Evolutionary conservation across 2,329 filamentous ascomycete genomes (phyloP).

Genomic region (Metarhizium guizhouense): DNA sequence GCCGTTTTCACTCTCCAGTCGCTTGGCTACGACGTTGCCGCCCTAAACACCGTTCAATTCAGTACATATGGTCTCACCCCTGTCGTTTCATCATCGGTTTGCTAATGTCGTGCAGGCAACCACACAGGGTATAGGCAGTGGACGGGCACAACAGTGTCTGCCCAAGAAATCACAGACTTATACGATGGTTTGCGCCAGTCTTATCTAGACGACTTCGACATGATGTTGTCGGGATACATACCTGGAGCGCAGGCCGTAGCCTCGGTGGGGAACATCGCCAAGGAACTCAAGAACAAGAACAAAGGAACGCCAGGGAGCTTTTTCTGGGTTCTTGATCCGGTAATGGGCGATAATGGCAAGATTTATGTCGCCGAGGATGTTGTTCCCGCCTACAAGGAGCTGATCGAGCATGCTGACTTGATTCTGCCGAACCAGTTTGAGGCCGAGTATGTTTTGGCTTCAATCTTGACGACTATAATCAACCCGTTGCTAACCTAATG

Average conservation of each 20-base stretch:
- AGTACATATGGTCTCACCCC: conserved; percentile 48
- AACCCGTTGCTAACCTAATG: conserved; percentile 3
- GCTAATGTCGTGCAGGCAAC: conserved; percentile 48
- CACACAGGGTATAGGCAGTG: conserved; percentile 88
- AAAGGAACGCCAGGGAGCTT: conserved; percentile 61
- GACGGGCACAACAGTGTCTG: conserved; percentile 74
- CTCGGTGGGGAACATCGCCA: conserved; percentile 74
- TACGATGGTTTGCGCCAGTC: conserved; percentile 79
- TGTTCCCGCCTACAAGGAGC: conserved; percentile 77
- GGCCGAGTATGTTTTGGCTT: conserved; percentile 60
- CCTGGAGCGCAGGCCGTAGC: conserved; percentile 78
- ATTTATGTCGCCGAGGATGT: conserved; percentile 89
- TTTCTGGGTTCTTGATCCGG: conserved; percentile 96
- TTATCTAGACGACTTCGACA: conserved; percentile 80
- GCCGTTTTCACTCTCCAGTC: conserved; percentile 91
- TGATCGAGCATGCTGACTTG: conserved; percentile 75
- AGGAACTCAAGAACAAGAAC: conserved; percentile 64
- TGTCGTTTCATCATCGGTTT: conserved; percentile 6
- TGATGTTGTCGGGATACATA: conserved; percentile 91
- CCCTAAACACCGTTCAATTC: conserved; percentile 94
- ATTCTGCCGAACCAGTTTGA: conserved; percentile 97
- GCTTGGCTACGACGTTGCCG: conserved; percentile 85
- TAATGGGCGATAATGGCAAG: conserved; percentile 93
- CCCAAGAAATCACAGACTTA: conserved; percentile 73
- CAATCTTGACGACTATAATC: background rate